Evolutionary conservation across 495 filamentous ascomycete genomes (phyloP), one percentile per base, ranked within the genome.

Genomic region (Geoglossum glabrum): DNA sequence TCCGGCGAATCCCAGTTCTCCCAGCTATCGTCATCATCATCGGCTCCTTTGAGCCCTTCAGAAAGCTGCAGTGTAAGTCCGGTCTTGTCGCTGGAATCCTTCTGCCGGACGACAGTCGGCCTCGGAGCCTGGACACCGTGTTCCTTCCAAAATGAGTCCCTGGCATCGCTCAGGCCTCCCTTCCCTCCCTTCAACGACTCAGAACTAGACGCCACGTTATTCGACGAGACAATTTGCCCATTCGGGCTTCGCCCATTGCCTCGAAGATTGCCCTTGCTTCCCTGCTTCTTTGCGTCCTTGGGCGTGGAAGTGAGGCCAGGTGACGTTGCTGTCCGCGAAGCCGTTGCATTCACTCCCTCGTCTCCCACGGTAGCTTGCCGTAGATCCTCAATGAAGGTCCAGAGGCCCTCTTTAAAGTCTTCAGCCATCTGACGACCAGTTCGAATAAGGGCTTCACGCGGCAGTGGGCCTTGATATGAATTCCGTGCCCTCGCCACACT

Each of bases 351-450:
- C n/a, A 87, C 79, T 11, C 79, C 85, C 68, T 97, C 92, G 31
- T 97, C 92, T 40, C 90, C 92, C 13, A 96, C 86, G 1, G 92
- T 94, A 15, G 87, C 92, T 70, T 98, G 92, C 61, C 88, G 76
- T 27, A 98, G 76, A 68, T 97, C 92, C 65, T 97, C 92, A 60
- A 96, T 77, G 67, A 97, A 98, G 15, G 87, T 95, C 87, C 87
- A 92, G n/a, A 97, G 71, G 0, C 92, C 92, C 43, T 89, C 80
- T 61, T 82, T 82, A 63, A 98, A 78, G 67, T 94, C 92, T 9
- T 84, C 85, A 1, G 92, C 90, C 67, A 97, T 85, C 66, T 94
- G 86, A 64, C 89, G 89, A 50, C 83, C 80, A 0, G 82, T 83
- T 55, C 75, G 76, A 59, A 86, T 64, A 33, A 86, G 65, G 15